Conservation (phyloP, 352 stramenopile genomes). For the Globisporangium perplexum region DNA sequence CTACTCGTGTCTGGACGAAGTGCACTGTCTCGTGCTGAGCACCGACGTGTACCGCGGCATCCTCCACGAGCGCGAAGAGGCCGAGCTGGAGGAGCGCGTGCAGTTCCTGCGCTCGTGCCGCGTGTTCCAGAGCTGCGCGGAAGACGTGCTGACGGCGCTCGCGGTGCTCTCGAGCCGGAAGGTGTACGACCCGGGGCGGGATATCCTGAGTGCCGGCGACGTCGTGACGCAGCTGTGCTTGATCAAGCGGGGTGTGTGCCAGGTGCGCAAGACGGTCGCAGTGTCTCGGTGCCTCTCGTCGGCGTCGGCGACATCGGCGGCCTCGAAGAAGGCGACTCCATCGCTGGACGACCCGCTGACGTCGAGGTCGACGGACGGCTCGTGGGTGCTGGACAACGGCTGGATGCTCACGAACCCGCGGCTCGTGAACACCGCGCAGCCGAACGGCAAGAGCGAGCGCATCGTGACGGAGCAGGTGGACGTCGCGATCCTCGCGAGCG, state of each 20-base stretch:
- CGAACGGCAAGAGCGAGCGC: conserved; percentile 11
- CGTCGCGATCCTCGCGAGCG: conserved; percentile 54
- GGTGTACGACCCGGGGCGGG: conserved; percentile 45
- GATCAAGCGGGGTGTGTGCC: conserved; percentile 64
- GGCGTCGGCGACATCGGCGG: background rate
- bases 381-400: conserved; percentile 73
- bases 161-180: conserved; percentile 41
- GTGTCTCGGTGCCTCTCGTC: conserved; percentile 10
- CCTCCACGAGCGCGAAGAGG: conserved; percentile 38
- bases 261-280: conserved; percentile 54
- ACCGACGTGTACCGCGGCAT: conserved; percentile 42
- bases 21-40: conserved; percentile 49
- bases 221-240: conserved; percentile 59
- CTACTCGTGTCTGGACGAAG: conserved; percentile 46
- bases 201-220: conserved; percentile 46
- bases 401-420: conserved; percentile 80
- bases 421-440: conserved; percentile 42
- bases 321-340: too few relatives aligned
- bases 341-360: conserved; percentile 22
- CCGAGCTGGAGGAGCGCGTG: conserved; percentile 38
- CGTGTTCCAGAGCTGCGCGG: conserved; percentile 52
- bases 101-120: conserved; percentile 53
- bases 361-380: conserved; percentile 41
- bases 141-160: conserved; percentile 41
- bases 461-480: conserved; percentile 38